These are phyloP conservation scores for Puya raimondii DNA, from an alignment of 176 grass and related monocot genomes.

Conservation along the genomic window DNA sequence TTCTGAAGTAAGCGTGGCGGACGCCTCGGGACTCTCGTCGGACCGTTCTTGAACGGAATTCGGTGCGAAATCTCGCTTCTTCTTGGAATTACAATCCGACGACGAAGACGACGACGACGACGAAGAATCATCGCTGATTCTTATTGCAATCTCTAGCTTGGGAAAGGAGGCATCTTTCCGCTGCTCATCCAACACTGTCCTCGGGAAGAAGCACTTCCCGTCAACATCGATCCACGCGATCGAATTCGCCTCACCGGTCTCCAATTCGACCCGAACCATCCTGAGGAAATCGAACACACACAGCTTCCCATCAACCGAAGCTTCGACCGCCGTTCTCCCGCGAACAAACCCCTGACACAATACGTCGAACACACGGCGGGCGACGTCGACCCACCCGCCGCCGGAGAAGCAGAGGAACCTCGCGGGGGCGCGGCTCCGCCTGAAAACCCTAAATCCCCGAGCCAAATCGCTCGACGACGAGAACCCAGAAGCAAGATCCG, in stretches of 20 bases:
- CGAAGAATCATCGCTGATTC: not conserved
- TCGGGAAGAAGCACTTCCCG: slow-evolving; percentile 59
- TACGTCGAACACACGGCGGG: slow-evolving; percentile 8
- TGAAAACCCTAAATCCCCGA: slow-evolving; percentile 30
- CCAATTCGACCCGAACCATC: slow-evolving; percentile 42
- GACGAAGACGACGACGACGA: not conserved
- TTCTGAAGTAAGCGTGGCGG: not conserved
- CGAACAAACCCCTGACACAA: slow-evolving; percentile 38
- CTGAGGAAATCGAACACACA: slow-evolving; percentile 61
- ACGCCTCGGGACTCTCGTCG: slow-evolving; percentile 10
- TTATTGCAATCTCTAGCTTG: not conserved
- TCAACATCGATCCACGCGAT: slow-evolving; percentile 78
- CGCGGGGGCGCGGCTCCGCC: slow-evolving; percentile 31
- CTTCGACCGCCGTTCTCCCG: slow-evolving; percentile 21
- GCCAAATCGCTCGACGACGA: not conserved
- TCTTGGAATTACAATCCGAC: not conserved
- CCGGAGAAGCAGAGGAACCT: slow-evolving; percentile 55
- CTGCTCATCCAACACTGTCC: not conserved
- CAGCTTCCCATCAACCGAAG: slow-evolving; percentile 4
- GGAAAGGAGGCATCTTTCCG: slow-evolving; percentile 13
- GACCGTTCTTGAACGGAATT: slow-evolving; percentile 37
- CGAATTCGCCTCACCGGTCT: slow-evolving; percentile 26
- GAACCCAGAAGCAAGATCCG: not conserved
- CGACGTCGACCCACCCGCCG: slow-evolving; percentile 49
- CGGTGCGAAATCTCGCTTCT: slow-evolving; percentile 8